Evolutionary conservation across 2,329 filamentous ascomycete genomes (phyloP), one percentile per base, ranked within the genome.

Genomic region (Trichoderma semiorbis): DNA sequence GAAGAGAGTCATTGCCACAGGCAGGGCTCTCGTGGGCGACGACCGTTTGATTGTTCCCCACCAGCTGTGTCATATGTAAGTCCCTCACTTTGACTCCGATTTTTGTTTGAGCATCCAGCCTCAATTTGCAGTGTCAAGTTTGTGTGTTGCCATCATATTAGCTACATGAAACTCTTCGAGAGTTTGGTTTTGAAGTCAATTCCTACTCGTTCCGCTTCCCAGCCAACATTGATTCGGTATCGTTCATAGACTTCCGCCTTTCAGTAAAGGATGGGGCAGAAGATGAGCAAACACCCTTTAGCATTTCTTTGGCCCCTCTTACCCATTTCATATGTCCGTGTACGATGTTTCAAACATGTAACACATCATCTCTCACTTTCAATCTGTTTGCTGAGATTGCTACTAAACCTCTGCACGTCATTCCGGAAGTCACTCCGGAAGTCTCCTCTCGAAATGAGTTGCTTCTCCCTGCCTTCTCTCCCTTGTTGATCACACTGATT

Each of bases 41-140:
- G 93, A 98, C 79, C 86, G 95, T 60, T 84, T 97, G 72, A 97
- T 98, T 75, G 93, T 94, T 7, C 94, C 94, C 0, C 88, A 85
- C 75, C 93, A 95, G 78, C 84, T 97, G 63, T 91, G 90, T 5
- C 93, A 97, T 80, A 92, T 98, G 92, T 96, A 84, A 78, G 88
- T 82, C 58, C 47, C 60, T 18, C 34, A 61, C 21, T n/a, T 34
- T 21, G 10, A 24, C 30, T 36, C 39, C 21, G n/a, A 3, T 2
- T 12, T 28, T 43, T 7, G n/a, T 28, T 14, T 16, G 28, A 18
- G n/a, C 57, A 10, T 8, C 6, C 28, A 21, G 30, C 28, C 12
- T 36, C 30, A 11, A 16, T 39, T 50, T 69, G 30, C 21, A n/a
- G 28, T 4, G 5, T 62, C 28, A 18, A n/a, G 16, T 36, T 18